Base-by-base conservation (phyloP, 805 yeast genomes). In the Phaffomyces thermotolerans region DNA sequence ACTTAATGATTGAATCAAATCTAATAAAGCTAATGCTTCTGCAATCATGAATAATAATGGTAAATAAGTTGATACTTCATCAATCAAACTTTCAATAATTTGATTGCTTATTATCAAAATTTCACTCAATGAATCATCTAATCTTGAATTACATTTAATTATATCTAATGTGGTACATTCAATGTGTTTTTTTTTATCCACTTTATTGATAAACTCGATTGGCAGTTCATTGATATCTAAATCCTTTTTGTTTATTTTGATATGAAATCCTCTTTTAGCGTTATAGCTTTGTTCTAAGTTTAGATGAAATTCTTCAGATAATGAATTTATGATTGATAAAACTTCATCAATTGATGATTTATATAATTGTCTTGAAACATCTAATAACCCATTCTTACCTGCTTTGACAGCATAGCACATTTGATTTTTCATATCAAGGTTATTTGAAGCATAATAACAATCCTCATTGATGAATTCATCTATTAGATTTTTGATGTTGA, bases 351-450 rank as follows among this genome's bases (percentile, higher is more conserved):
- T 54, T 6, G 63, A 52, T 6, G 52, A 58, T 40, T 65, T 62
- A 43, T 72, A 72, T 0, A 71, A 43, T 45, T 68, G 65, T 34
- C 77, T 56, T 4, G 73, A 69, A 1, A 70, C 64, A 51, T 70
- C 75, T 1, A 73, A 52, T 10, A 73, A 49, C 0, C 78, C 78
- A 52, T 73, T 72, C 3, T 57, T 51, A 0, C 75, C 75, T 32
- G 66, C 54, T 45, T 61, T 71, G 0, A 72, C 67, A 0, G 77
- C 76, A 53, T 67, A 69, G 25, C 68, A 60, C 46, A 62, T 60
- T 44, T 72, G 77, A 46, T 70, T 71, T 48, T 64, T 66, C 31
- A 72, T 48, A 38, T 72, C 73, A 5, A 68, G 47, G 1, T 67
- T 53, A 2, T 63, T 55, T 0, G 53, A 52, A 0, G 72, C 75